These are phyloP conservation scores for Sclerotinia minor DNA, from an alignment of 2,329 filamentous ascomycete genomes.

Conservation along the genomic window DNA sequence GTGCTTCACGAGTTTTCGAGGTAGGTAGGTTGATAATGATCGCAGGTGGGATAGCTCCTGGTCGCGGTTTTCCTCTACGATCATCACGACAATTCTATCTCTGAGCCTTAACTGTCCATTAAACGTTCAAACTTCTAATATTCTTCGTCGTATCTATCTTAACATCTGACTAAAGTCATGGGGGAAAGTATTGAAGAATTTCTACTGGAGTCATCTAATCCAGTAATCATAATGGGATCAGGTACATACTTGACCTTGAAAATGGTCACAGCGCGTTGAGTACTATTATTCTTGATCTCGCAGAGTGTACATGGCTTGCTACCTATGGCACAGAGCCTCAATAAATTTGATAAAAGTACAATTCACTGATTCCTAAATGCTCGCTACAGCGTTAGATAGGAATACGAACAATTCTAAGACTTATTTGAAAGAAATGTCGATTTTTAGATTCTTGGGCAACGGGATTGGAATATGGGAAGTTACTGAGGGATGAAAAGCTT, in stretches of 20 bases:
- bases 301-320: conserved; percentile 46
- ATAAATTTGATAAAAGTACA: conserved; percentile 39
- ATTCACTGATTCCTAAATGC: neutral
- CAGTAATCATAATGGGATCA: conserved; percentile 34
- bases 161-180: neutral
- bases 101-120: neutral
- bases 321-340: conserved; percentile 46
- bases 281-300: neutral
- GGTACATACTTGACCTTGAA: conserved; percentile 28
- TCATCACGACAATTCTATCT: neutral
- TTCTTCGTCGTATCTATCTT: neutral
- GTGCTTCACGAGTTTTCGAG: neutral
- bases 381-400: conserved; percentile 26
- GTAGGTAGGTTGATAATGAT: neutral
- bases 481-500: conserved; percentile 43
- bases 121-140: neutral
- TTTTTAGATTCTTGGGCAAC: conserved; percentile 32
- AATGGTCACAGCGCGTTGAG: neutral
- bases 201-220: neutral
- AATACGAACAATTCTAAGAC: conserved; percentile 31
- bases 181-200: neutral
- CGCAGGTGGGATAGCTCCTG: neutral
- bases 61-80: neutral
- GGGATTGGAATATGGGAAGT: conserved; percentile 45
- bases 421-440: conserved; percentile 38